Conservation (phyloP, 306 rosid species). For the Arachis hypogaea region DNA sequence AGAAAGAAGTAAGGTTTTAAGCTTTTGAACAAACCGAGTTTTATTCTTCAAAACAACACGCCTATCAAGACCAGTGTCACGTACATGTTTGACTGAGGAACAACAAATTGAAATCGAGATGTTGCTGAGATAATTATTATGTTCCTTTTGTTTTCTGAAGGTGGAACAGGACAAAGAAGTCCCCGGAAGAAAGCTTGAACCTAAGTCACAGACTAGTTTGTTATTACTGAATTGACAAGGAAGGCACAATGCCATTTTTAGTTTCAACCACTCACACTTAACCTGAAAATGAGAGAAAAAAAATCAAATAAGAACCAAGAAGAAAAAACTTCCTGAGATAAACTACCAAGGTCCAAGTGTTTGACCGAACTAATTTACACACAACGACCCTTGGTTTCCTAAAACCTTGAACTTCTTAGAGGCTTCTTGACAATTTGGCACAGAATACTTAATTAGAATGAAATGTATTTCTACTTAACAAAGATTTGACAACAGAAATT, state of each 20-base stretch:
- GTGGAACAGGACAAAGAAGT: constrained; percentile 38
- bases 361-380: constrained; percentile 5
- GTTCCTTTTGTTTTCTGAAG: constrained; percentile 34
- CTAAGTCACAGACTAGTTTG: constrained; percentile 36
- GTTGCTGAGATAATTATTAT: constrained; percentile 10
- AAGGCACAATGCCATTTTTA: constrained; percentile 49
- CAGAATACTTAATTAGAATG: background rate
- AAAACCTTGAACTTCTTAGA: background rate
- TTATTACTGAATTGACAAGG: constrained; percentile 48
- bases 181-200: constrained; percentile 51
- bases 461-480: background rate
- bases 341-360: background rate
- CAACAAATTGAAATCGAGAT: constrained; percentile 53
- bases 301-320: background rate
- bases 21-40: constrained; percentile 80
- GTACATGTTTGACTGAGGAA: constrained; percentile 69
- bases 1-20: constrained; percentile 81
- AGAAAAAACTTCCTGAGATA: constrained; percentile 7
- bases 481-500: background rate
- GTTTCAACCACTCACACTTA: constrained; percentile 28
- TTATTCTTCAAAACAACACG: constrained; percentile 70
- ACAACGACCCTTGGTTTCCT: background rate
- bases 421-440: background rate
- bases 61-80: constrained; percentile 67
- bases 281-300: constrained; percentile 39